These are phyloP conservation scores for Tillandsia fasciculata DNA, from an alignment of 176 grass and related monocot genomes.

Conservation along the genomic window DNA sequence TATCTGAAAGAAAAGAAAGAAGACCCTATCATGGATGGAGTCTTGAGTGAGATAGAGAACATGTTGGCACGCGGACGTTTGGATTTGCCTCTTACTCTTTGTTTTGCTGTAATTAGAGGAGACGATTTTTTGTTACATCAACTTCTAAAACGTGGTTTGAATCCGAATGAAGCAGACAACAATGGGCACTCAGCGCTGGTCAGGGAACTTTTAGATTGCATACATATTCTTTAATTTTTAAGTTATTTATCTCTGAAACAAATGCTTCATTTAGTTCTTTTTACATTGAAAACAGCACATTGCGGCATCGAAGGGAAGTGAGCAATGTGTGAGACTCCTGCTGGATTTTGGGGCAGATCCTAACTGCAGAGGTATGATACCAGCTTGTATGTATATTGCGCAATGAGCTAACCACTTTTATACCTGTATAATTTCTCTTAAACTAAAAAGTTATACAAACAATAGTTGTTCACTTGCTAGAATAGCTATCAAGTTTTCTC, in stretches of 20 bases:
- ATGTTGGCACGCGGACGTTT: conserved; percentile 72
- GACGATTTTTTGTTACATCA: conserved; percentile 67
- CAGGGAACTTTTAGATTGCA: conserved; percentile 11
- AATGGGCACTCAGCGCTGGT: conserved; percentile 71
- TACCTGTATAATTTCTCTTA: not conserved
- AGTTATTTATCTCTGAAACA: conserved; percentile 7
- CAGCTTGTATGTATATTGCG: not conserved
- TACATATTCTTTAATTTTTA: not conserved
- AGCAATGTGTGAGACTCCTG: conserved; percentile 55
- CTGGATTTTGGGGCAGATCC: conserved; percentile 74
- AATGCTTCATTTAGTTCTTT: conserved; percentile 5
- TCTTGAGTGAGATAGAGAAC: conserved; percentile 77
- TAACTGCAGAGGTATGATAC: conserved; percentile 60
- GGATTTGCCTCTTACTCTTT: conserved; percentile 78
- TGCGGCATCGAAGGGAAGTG: conserved; percentile 72
- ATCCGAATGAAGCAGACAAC: conserved; percentile 82
- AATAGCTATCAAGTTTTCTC: not conserved
- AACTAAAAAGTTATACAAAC: not conserved
- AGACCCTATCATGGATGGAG: conserved; percentile 37
- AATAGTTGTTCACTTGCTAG: not conserved
- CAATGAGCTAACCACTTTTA: not conserved
- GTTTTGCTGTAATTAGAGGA: conserved; percentile 65
- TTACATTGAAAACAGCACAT: conserved; percentile 63
- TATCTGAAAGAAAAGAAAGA: conserved; percentile 54
- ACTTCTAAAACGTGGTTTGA: conserved; percentile 67